Conservation (phyloP, 192 early-diverging fungal species). For the Geosiphon pyriformis region DNA sequence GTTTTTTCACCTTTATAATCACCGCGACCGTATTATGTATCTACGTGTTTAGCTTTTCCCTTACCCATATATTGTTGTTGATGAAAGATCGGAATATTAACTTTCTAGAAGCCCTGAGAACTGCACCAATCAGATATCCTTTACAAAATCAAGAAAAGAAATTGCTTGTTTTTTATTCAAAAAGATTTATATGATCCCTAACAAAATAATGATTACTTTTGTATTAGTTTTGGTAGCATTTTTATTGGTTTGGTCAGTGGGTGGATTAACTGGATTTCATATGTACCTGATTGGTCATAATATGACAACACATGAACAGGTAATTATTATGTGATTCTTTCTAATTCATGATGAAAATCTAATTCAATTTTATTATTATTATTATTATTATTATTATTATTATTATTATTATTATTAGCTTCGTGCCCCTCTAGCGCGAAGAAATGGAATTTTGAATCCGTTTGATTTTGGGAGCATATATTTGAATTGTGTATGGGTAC, state of each 20-base stretch:
- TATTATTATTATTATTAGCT: slow-evolving; percentile 24
- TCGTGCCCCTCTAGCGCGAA: slow-evolving; percentile 33
- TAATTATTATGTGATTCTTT: slow-evolving; percentile 20
- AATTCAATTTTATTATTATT: background rate
- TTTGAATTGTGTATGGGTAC: slow-evolving; percentile 47
- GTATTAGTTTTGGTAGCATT: slow-evolving; percentile 60
- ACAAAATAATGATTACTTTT: slow-evolving; percentile 36
- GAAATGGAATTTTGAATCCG: slow-evolving; percentile 36
- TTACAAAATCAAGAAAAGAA: background rate
- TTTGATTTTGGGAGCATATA: slow-evolving; percentile 46
- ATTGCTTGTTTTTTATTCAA: slow-evolving; percentile 1
- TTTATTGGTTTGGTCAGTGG: slow-evolving; percentile 60
- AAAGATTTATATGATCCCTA: slow-evolving; percentile 21
- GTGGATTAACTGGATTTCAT: slow-evolving; percentile 74
- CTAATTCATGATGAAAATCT: background rate
- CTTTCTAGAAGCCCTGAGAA: background rate
- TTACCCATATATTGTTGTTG: slow-evolving; percentile 50
- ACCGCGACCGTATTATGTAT: slow-evolving; percentile 54
- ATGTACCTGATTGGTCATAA: slow-evolving; percentile 62
- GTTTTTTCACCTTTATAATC: slow-evolving; percentile 76
- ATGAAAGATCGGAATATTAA: slow-evolving; percentile 21
- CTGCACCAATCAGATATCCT: slow-evolving; percentile 25
- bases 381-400: background rate
- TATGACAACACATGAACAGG: slow-evolving; percentile 88
- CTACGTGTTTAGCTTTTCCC: slow-evolving; percentile 54